Evolutionary conservation across 2,329 filamentous ascomycete species (phyloP).

Genomic region (Ustilaginoidea virens): DNA sequence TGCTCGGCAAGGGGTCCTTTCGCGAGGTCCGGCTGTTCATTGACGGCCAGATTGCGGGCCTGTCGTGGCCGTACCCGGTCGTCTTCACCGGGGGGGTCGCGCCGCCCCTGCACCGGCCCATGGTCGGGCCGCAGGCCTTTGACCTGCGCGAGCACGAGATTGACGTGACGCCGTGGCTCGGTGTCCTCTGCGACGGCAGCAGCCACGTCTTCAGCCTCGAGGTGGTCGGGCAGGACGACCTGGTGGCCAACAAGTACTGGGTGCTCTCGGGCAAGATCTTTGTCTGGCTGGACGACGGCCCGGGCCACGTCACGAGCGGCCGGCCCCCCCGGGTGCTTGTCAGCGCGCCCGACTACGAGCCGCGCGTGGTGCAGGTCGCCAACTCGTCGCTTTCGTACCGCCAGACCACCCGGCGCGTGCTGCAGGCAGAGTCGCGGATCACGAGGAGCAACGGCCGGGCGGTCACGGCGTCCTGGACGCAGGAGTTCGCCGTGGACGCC

Average conservation of each 20-base stretch:
- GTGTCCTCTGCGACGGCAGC: slow-evolving; percentile 48
- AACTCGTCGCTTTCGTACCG: slow-evolving; percentile 16
- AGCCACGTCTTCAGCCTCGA: slow-evolving; percentile 53
- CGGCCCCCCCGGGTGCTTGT: background rate
- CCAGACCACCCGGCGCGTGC: slow-evolving; percentile 37
- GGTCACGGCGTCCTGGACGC: slow-evolving; percentile 31
- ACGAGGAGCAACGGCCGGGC: slow-evolving; percentile 11
- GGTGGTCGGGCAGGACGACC: slow-evolving; percentile 49
- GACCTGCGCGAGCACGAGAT: slow-evolving; percentile 69
- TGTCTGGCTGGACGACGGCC: slow-evolving; percentile 46
- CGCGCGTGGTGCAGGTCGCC: background rate
- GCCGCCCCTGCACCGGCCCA: slow-evolving; percentile 60
- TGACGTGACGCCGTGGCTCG: slow-evolving; percentile 64
- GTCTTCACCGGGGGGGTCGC: slow-evolving; percentile 73
- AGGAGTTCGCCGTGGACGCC: slow-evolving; percentile 38
- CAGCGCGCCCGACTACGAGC: background rate
- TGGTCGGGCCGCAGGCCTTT: slow-evolving; percentile 66
- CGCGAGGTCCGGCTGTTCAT: slow-evolving; percentile 66
- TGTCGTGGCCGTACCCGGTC: slow-evolving; percentile 68
- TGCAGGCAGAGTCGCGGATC: slow-evolving; percentile 43
- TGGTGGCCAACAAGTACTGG: slow-evolving; percentile 37
- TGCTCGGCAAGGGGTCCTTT: slow-evolving; percentile 58
- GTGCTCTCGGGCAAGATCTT: slow-evolving; percentile 68
- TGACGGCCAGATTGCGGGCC: slow-evolving; percentile 56
- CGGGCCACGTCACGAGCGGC: slow-evolving; percentile 28